phyloP scores from a whole-genome alignment of 2,329 filamentous ascomycete species.

The Hymenoscyphus linearis region DNA sequence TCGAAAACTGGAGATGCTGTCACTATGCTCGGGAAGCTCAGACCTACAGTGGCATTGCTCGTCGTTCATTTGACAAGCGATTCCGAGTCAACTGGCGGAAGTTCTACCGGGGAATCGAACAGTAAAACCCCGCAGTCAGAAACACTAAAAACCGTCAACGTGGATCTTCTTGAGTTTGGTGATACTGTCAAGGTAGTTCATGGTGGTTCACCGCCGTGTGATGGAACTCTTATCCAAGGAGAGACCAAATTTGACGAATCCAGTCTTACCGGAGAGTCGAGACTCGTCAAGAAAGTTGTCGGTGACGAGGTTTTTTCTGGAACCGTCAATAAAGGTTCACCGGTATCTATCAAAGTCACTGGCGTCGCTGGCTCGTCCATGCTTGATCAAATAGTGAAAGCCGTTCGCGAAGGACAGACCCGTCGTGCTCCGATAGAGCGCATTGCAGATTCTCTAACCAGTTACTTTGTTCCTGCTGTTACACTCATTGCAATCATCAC shows the following conservation, averaged over 20 bases:
- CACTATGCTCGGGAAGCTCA: constrained; percentile 68
- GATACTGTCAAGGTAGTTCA: constrained; percentile 71
- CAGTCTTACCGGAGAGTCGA: constrained; percentile 77
- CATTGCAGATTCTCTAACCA: constrained; percentile 66
- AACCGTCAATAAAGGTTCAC: constrained; percentile 65
- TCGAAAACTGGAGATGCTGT: constrained; percentile 85
- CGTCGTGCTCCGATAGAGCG: constrained; percentile 71
- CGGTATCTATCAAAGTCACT: constrained; percentile 59
- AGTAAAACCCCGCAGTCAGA: constrained; percentile 5
- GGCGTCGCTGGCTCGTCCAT: constrained; percentile 64
- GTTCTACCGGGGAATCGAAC: constrained; percentile 4
- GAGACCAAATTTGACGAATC: constrained; percentile 79
- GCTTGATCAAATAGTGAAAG: constrained; percentile 73
- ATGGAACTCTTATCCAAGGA: constrained; percentile 62
- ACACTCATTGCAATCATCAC: constrained; percentile 64
- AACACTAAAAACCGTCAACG: constrained; percentile 26
- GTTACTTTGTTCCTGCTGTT: constrained; percentile 72
- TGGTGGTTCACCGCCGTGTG: constrained; percentile 78
- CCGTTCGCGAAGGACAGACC: constrained; percentile 73
- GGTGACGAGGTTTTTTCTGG: constrained; percentile 67
- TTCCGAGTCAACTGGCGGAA: constrained; percentile 8
- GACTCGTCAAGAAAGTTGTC: constrained; percentile 55
- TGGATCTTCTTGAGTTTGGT: constrained; percentile 63
- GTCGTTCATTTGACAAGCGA: constrained; percentile 40
- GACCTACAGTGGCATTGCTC: constrained; percentile 71